phyloP scores from a whole-genome alignment of 495 filamentous ascomycete species.

The Penicillium waksmanii region DNA sequence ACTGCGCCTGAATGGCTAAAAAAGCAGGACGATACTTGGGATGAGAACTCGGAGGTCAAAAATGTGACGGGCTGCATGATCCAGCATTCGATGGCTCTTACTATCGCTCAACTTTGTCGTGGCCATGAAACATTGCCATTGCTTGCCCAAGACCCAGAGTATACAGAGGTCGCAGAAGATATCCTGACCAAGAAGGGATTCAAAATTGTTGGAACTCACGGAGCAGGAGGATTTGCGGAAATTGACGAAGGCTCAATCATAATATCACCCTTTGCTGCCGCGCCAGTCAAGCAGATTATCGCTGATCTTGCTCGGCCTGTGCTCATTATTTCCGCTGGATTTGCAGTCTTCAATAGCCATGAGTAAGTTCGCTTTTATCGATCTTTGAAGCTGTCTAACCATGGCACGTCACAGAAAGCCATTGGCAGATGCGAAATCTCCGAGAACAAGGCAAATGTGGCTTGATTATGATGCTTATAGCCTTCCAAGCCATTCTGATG shows the following conservation, averaged over 20 bases:
- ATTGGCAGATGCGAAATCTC: slow-evolving; percentile 41
- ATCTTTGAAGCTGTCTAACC: slow-evolving; percentile 30
- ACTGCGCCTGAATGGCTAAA: slow-evolving; percentile 37
- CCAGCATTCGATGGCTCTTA: slow-evolving; percentile 39
- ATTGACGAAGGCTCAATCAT: slow-evolving; percentile 41
- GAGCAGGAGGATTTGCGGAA: slow-evolving; percentile 44
- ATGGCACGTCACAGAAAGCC: slow-evolving; percentile 32
- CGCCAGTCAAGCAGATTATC: slow-evolving; percentile 39
- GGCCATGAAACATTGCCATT: slow-evolving; percentile 30
- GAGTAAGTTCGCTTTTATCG: slow-evolving; percentile 34
- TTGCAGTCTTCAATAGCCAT: slow-evolving; percentile 31
- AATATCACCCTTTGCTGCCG: slow-evolving; percentile 36
- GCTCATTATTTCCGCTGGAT: slow-evolving; percentile 30
- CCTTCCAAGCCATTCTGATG: slow-evolving; percentile 32
- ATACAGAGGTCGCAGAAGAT: slow-evolving; percentile 34
- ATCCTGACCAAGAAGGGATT: slow-evolving; percentile 39
- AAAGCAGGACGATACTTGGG: slow-evolving; percentile 28
- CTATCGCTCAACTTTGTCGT: slow-evolving; percentile 36
- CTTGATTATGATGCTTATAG: slow-evolving; percentile 32
- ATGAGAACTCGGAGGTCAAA: slow-evolving; percentile 34
- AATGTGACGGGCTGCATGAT: slow-evolving; percentile 32
- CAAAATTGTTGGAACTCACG: slow-evolving; percentile 40
- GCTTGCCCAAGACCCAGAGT: slow-evolving; percentile 38
- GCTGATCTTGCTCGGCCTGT: slow-evolving; percentile 42
- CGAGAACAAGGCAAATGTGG: slow-evolving; percentile 43